Percentiles rank a stretch among this genome's conserved stretches.
phyloP scores from a whole-genome alignment of 1,284 basidiomycete genomes.

The Heterobasidion occidentale region DNA sequence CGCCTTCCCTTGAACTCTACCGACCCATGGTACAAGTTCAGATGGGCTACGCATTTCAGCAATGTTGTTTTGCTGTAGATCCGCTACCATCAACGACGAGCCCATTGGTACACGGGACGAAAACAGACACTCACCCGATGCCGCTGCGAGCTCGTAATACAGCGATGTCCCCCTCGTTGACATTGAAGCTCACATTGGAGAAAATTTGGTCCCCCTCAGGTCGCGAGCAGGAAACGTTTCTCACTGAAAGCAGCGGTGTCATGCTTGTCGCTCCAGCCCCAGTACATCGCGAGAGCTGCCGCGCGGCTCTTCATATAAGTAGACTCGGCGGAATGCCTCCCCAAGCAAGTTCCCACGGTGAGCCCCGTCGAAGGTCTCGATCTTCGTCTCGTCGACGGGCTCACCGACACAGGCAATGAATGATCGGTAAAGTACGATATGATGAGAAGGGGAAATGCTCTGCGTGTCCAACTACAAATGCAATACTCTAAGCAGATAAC shows the following conservation, averaged over 20 bases:
- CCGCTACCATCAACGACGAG: neutral
- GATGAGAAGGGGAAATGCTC: neutral
- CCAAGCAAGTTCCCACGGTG: too few relatives aligned
- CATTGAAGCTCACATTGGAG: slow-evolving; percentile 45
- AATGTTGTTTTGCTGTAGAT: slow-evolving; percentile 64
- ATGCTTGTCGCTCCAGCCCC: too few relatives aligned
- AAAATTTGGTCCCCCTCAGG: slow-evolving; percentile 44
- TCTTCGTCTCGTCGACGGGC: too few relatives aligned
- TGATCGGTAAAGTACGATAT: neutral
- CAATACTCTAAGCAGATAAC: neutral
- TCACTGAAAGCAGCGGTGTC: slow-evolving; percentile 32
- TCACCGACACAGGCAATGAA: neutral
- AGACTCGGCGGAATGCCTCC: too few relatives aligned
- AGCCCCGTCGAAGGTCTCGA: too few relatives aligned
- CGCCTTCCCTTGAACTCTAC: slow-evolving; percentile 62
- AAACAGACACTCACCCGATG: slow-evolving; percentile 35
- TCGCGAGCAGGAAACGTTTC: slow-evolving; percentile 32
- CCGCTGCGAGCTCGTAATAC: slow-evolving; percentile 73
- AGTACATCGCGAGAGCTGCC: too few relatives aligned
- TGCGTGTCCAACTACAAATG: neutral
- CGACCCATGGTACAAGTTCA: slow-evolving; percentile 65
- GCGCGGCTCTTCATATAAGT: too few relatives aligned
- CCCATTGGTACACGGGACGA: neutral
- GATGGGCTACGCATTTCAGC: slow-evolving; percentile 75
- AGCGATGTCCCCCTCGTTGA: slow-evolving; percentile 67